Evolutionary conservation across 2,329 filamentous ascomycete genomes (phyloP).

Genomic region (Fonsecaea pedrosoi): DNA sequence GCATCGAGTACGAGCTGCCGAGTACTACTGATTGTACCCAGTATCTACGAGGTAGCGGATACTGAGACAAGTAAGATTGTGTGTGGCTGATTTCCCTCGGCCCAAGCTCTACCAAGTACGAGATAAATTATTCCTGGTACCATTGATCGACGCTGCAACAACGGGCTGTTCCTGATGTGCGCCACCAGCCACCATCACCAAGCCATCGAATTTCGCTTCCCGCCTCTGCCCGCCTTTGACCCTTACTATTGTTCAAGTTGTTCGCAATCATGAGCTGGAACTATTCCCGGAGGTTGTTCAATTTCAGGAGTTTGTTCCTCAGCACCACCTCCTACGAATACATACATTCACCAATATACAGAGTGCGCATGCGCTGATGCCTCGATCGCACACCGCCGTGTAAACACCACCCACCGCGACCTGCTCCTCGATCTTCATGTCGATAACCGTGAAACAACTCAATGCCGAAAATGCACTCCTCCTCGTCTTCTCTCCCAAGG

Average conservation of each 20-base stretch:
- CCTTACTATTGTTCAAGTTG: neutral
- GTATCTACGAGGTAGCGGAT: neutral
- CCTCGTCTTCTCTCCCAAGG: constrained; percentile 42
- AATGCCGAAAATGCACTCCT: constrained; percentile 47
- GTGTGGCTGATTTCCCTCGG: neutral
- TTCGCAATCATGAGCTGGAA: neutral
- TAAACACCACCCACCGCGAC: neutral
- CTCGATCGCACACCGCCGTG: neutral
- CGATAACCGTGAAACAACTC: constrained; percentile 37
- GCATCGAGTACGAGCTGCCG: no score
- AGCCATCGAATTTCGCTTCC: constrained; percentile 7
- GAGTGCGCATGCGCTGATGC: neutral
- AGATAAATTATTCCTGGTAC: neutral
- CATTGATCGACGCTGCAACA: neutral
- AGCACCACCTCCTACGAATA: neutral
- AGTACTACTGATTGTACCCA: neutral
- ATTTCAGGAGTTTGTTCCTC: neutral
- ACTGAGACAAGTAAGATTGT: neutral
- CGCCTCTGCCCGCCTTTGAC: neutral
- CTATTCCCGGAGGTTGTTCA: neutral
- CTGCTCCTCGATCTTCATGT: constrained; percentile 25
- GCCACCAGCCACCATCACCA: neutral
- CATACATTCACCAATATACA: neutral
- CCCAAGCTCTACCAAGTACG: neutral
- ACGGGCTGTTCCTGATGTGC: neutral